Conservation (phyloP, 2,329 filamentous ascomycete genomes). For the Aspergillus piperis region DNA sequence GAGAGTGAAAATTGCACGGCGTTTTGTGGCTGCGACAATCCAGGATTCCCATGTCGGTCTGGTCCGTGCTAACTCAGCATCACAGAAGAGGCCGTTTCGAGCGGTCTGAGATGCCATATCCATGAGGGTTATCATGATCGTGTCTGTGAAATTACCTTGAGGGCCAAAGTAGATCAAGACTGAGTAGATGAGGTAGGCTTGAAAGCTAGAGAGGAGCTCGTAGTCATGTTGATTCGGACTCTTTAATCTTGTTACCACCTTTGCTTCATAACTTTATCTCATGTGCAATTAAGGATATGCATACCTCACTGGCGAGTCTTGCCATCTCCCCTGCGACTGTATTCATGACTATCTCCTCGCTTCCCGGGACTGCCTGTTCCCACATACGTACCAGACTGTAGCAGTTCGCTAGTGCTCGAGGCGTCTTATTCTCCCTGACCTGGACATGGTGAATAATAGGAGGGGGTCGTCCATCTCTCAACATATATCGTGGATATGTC, state of each 20-base stretch:
- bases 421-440: conserved; percentile 9
- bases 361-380: conserved; percentile 27
- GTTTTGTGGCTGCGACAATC: conserved; percentile 56
- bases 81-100: conserved; percentile 48
- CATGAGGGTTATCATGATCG: conserved; percentile 54
- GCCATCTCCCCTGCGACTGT: conserved; percentile 31
- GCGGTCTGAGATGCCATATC: conserved; percentile 49
- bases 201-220: conserved; percentile 49
- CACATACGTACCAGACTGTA: conserved; percentile 32
- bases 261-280: neutral
- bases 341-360: conserved; percentile 26
- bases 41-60: conserved; percentile 56
- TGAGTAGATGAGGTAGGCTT: conserved; percentile 57
- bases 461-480: conserved; percentile 18
- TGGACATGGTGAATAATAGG: conserved; percentile 32
- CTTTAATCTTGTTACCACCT: no score
- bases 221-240: conserved; percentile 4
- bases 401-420: conserved; percentile 26
- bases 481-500: conserved; percentile 28
- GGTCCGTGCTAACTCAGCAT: conserved; percentile 41
- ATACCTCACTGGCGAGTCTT: conserved; percentile 22
- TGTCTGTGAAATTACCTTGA: conserved; percentile 36
- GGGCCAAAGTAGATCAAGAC: conserved; percentile 52
- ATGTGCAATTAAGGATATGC: neutral
- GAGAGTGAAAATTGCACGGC: conserved; percentile 54